Evolutionary conservation across 768 basidiomycete species (phyloP).

Genomic region (Amanita polypyramis): DNA sequence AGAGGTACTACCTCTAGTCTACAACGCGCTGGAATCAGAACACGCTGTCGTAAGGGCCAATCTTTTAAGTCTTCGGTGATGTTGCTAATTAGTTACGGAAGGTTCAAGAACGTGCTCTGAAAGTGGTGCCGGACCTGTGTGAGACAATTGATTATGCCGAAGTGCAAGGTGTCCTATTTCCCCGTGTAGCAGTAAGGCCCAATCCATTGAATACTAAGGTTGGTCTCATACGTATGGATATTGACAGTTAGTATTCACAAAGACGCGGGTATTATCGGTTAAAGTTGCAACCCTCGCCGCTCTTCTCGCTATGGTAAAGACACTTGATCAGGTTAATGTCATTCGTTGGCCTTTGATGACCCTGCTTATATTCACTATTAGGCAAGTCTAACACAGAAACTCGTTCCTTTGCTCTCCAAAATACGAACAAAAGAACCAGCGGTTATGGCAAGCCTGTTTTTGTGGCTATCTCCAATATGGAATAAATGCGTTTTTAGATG

Average conservation of each 20-base stretch:
- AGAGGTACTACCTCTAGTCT: conserved; percentile 96
- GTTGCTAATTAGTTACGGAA: conserved; percentile 17
- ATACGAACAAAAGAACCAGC: conserved; percentile 95
- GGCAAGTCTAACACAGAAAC: conserved; percentile 86
- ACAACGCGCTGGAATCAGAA: conserved; percentile 94
- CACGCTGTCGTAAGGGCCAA: conserved; percentile 56
- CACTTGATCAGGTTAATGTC: conserved; percentile 65
- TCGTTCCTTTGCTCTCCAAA: conserved; percentile 89
- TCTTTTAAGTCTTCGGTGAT: neutral
- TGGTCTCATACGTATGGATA: neutral
- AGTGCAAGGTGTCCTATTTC: conserved; percentile 83
- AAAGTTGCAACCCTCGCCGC: conserved; percentile 85
- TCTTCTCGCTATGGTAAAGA: conserved; percentile 81
- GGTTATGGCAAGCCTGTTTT: conserved; percentile 58
- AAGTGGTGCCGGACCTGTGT: conserved; percentile 76
- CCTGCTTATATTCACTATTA: conserved; percentile 16
- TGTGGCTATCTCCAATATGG: neutral
- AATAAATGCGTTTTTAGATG: conserved; percentile 38
- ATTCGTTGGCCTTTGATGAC: neutral
- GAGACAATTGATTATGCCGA: conserved; percentile 94
- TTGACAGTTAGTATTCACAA: conserved; percentile 78
- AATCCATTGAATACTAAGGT: neutral
- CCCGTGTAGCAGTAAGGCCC: conserved; percentile 75
- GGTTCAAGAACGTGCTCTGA: conserved; percentile 90
- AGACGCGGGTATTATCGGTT: conserved; percentile 81